phyloP scores from a whole-genome alignment of 1,139 yeast genomes.

The Saccharomyces hybrid region DNA sequence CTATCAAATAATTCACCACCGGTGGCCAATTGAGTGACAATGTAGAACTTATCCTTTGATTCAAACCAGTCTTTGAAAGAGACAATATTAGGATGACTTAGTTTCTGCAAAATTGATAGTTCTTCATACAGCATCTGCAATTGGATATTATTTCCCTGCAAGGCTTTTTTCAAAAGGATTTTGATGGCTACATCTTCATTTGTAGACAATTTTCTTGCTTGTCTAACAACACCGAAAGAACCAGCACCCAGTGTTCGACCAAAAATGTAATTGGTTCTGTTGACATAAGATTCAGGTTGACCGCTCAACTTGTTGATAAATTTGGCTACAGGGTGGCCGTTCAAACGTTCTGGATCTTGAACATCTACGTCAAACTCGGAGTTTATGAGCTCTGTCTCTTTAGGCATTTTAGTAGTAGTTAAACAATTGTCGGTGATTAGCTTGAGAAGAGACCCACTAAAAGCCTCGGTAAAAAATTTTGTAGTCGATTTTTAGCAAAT shows the following conservation, averaged over 20 bases:
- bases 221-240: constrained; percentile 80
- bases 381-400: not conserved
- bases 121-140: constrained; percentile 63
- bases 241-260: constrained; percentile 77
- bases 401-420: not conserved
- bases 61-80: constrained; percentile 86
- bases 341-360: constrained; percentile 10
- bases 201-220: constrained; percentile 53
- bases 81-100: constrained; percentile 76
- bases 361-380: not conserved
- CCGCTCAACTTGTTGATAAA: constrained; percentile 50
- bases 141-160: constrained; percentile 57
- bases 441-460: not conserved
- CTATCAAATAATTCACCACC: constrained; percentile 92
- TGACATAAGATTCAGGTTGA: constrained; percentile 62
- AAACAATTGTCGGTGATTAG: not conserved
- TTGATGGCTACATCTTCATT: constrained; percentile 79
- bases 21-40: constrained; percentile 70
- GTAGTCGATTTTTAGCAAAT: not conserved
- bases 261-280: constrained; percentile 56
- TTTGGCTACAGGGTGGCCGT: constrained; percentile 25
- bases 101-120: constrained; percentile 51
- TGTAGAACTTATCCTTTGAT: constrained; percentile 66
- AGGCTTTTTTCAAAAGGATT: constrained; percentile 69
- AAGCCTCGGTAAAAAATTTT: not conserved